Percentiles rank a stretch among this genome's conserved stretches.
Evolutionary conservation across 192 early-diverging fungal species (phyloP).

Genomic region (Mortierella antarctica): DNA sequence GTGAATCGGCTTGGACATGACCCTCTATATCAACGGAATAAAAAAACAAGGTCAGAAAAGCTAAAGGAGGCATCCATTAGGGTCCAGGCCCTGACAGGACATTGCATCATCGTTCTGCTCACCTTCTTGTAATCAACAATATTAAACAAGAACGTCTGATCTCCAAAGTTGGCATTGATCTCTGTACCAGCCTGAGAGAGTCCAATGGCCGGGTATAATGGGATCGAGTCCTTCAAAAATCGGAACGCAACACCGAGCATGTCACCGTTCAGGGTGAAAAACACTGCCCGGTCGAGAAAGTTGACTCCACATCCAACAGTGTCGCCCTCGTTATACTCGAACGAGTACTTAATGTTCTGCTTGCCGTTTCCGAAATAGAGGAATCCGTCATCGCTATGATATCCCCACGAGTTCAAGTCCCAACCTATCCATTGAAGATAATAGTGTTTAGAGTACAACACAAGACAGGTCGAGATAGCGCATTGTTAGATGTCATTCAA

Average conservation of each 20-base stretch:
- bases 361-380: constrained; percentile 50
- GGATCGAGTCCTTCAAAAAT: constrained; percentile 44
- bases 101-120: neutral
- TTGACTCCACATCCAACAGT: constrained; percentile 49
- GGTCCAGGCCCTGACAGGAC: neutral
- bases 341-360: constrained; percentile 32
- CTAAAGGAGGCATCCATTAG: neutral
- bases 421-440: constrained; percentile 22
- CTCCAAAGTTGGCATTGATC: constrained; percentile 54
- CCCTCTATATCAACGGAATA: constrained; percentile 1
- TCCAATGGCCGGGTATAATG: constrained; percentile 47
- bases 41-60: neutral
- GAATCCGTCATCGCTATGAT: constrained; percentile 43
- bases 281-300: constrained; percentile 34
- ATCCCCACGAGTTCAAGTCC: constrained; percentile 52
- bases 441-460: neutral
- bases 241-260: constrained; percentile 43
- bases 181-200: constrained; percentile 47
- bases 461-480: neutral
- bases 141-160: constrained; percentile 50
- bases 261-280: constrained; percentile 46
- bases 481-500: neutral
- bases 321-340: constrained; percentile 25
- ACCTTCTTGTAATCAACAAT: constrained; percentile 53
- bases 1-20: constrained; percentile 19